Conservation (phyloP, 2,329 filamentous ascomycete species). For the Calonectria hongkongensis region DNA sequence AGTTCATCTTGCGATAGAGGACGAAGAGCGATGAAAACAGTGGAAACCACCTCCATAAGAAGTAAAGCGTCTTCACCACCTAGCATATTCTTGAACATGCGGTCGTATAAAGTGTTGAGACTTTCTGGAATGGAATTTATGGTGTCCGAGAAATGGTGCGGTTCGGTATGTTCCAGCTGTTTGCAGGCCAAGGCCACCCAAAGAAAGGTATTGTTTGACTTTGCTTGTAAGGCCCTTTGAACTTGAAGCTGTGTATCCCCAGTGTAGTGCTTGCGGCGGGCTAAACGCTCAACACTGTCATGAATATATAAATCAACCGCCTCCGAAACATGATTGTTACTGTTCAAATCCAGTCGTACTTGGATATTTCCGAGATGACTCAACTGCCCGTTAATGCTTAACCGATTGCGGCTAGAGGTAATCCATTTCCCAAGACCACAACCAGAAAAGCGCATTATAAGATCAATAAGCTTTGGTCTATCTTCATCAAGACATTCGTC, state of each 20-base stretch:
- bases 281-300: conserved; percentile 19
- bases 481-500: neutral
- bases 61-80: conserved; percentile 53
- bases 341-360: conserved; percentile 62
- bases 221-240: too few species aligned
- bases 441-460: neutral
- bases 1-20: conserved; percentile 62
- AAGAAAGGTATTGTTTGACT: conserved; percentile 61
- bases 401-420: conserved; percentile 42
- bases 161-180: conserved; percentile 46
- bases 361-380: conserved; percentile 44
- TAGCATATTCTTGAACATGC: conserved; percentile 61
- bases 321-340: conserved; percentile 52
- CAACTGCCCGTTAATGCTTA: conserved; percentile 59
- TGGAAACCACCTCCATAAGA: conserved; percentile 60
- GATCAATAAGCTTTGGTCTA: neutral
- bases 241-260: too few species aligned
- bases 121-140: conserved; percentile 57
- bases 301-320: conserved; percentile 61
- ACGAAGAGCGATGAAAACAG: conserved; percentile 56
- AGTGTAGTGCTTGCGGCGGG: too few species aligned
- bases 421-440: neutral
- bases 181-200: conserved; percentile 52
- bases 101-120: conserved; percentile 60
- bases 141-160: too few species aligned